A percentile compares a stretch with the other conserved stretches of the same genome.
phyloP scores from a whole-genome alignment of 768 basidiomycete species.

The Lactifluus pinguis region DNA sequence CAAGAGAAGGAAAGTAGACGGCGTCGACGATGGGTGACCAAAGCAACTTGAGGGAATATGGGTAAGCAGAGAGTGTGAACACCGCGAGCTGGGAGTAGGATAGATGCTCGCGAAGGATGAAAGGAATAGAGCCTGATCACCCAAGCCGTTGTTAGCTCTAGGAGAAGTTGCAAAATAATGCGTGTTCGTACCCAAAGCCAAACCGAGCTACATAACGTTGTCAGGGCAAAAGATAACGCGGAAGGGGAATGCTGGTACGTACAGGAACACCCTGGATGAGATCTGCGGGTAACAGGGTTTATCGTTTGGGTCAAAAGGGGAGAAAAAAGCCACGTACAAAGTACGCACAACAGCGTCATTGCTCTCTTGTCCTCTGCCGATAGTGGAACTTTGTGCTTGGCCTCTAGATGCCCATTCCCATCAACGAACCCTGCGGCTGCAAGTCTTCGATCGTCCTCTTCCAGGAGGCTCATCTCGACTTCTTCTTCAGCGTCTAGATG shows the following conservation, averaged over 20 bases:
- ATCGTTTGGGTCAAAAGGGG: background rate
- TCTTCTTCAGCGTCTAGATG: conserved; percentile 16
- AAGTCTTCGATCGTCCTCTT: conserved; percentile 10
- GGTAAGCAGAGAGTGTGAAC: conserved; percentile 88
- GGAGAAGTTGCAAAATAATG: background rate
- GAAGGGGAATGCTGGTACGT: conserved; percentile 27
- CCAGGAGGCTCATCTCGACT: conserved; percentile 20
- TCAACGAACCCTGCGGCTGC: conserved; percentile 18
- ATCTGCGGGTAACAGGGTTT: conserved; percentile 24
- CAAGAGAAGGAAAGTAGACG: conserved; percentile 67
- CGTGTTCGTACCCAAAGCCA: conserved; percentile 63
- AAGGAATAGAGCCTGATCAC: conserved; percentile 79
- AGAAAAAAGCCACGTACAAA: conserved; percentile 32
- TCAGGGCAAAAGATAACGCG: background rate
- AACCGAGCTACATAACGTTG: conserved; percentile 49
- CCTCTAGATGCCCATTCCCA: background rate
- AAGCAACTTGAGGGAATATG: conserved; percentile 91
- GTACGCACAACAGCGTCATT: conserved; percentile 35
- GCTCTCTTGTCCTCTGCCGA: conserved; percentile 34
- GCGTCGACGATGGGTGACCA: conserved; percentile 99
- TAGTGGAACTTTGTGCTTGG: conserved; percentile 2
- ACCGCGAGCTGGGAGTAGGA: conserved; percentile 96
- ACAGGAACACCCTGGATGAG: conserved; percentile 82
- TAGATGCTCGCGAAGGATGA: conserved; percentile 88
- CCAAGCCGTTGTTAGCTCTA: background rate